Evolutionary conservation across 1,284 basidiomycete genomes (phyloP), one percentile per base, ranked within the genome.

Genomic region (Leccinum pseudoinsigne): DNA sequence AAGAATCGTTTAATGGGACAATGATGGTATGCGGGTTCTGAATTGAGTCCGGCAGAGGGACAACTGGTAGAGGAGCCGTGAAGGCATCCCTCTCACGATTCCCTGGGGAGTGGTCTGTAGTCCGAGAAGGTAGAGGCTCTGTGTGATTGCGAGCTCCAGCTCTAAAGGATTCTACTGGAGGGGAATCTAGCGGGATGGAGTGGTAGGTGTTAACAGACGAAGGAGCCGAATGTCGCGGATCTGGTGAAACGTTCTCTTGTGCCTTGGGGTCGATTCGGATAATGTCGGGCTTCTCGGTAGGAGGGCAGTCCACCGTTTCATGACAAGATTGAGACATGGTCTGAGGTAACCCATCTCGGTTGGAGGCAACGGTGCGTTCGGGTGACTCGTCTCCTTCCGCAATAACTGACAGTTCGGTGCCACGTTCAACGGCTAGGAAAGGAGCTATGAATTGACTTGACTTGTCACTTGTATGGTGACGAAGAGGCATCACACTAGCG

Each of bases 301-400:
- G 6, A 54, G 54, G 23, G 38, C 21, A 28, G 12, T 40, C 36
- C 5, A 47, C 47, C 1, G 31, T 14, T 57, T 28, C 56, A 28
- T 54, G 21, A 11, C 0, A 10, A 54, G n/a, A 16, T 53, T 6
- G 60, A 54, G 57, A 36, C 4, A 40, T 16, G 2, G n/a, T 31
- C 9, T 62, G 62, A 55, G 47, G 45, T 40, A 42, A 55, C 53
- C 23, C 31, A n/a, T 42, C 58, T 26, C 42, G 56, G 18, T 45
- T 28, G 50, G 58, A 57, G 55, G 34, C 14, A 31, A 57, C 7
- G n/a, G 63, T 23, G 4, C 76, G 75, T 57, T 86, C 84, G 4
- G 72, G 75, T 9, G 78, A 76, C 69, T 90, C 89, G 54, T 91
- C 87, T 58, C 84, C 87, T 74, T 92, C 89, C 1, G 81, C 86